Conservation (phyloP, 129 eudicot species). For the Saposhnikovia divaricata region DNA sequence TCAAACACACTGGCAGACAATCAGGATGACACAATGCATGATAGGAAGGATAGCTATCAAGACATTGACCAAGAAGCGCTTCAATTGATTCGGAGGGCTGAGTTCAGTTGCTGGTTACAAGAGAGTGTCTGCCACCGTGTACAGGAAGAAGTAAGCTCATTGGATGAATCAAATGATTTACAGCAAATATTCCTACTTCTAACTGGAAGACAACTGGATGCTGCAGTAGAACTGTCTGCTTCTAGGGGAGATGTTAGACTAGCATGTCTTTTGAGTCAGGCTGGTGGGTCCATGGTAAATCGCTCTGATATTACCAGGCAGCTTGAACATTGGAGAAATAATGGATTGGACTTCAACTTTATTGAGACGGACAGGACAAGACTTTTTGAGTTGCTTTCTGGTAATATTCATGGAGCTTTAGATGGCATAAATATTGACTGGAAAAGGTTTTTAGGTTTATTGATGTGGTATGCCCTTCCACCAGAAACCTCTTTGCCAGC, state of each 20-base stretch:
- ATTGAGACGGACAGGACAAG: slow-evolving; percentile 60
- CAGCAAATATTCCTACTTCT: slow-evolving; percentile 69
- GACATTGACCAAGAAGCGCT: slow-evolving; percentile 68
- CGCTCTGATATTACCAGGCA: slow-evolving; percentile 62
- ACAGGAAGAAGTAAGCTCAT: slow-evolving; percentile 80
- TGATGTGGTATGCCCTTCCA: slow-evolving; percentile 92
- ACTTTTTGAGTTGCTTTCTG: slow-evolving; percentile 79
- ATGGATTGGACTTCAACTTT: slow-evolving; percentile 75
- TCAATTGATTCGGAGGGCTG: slow-evolving; percentile 76
- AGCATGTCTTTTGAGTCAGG: slow-evolving; percentile 82
- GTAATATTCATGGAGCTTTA: slow-evolving; percentile 67
- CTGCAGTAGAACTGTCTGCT: slow-evolving; percentile 83
- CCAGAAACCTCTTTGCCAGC: slow-evolving; percentile 49
- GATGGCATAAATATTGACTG: slow-evolving; percentile 66
- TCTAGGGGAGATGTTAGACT: slow-evolving; percentile 87
- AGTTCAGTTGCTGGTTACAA: slow-evolving; percentile 90
- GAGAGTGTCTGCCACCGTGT: slow-evolving; percentile 87
- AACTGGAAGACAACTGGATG: slow-evolving; percentile 76
- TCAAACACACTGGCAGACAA: slow-evolving; percentile 19
- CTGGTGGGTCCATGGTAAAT: slow-evolving; percentile 73
- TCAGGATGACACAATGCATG: slow-evolving; percentile 48
- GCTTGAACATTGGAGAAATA: slow-evolving; percentile 68
- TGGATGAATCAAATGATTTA: slow-evolving; percentile 49
- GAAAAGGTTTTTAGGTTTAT: slow-evolving; percentile 84
- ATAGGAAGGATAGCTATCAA: slow-evolving; percentile 36